phyloP scores from a whole-genome alignment of 1,139 yeast species.

The Candida gigantensis region DNA sequence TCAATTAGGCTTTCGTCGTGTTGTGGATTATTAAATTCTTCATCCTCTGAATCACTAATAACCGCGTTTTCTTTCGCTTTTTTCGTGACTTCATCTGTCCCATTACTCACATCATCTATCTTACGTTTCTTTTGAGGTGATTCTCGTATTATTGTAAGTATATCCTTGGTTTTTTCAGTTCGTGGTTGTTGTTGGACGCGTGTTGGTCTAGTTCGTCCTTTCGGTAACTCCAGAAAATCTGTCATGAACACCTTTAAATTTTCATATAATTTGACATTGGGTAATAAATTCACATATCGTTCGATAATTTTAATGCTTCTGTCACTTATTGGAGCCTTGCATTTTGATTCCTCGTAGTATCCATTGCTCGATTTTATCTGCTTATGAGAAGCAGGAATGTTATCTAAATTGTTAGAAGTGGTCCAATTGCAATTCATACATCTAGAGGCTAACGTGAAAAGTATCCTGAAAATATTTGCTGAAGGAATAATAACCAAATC shows the following conservation, averaged over 20 bases:
- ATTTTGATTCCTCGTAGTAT: slow-evolving; percentile 21
- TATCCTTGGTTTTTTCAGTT: slow-evolving; percentile 1
- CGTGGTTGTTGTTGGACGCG: too few relatives aligned
- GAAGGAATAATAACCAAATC: slow-evolving; percentile 23
- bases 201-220: background rate
- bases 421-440: slow-evolving; percentile 29
- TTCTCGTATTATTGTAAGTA: slow-evolving; percentile 8
- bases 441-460: slow-evolving; percentile 35
- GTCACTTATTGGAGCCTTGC: slow-evolving; percentile 24
- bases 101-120: background rate
- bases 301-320: slow-evolving; percentile 22
- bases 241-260: slow-evolving; percentile 7
- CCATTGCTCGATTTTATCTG: slow-evolving; percentile 21
- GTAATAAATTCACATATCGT: slow-evolving; percentile 13
- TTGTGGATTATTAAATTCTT: slow-evolving; percentile 18
- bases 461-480: slow-evolving; percentile 25
- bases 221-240: slow-evolving; percentile 9
- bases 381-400: slow-evolving; percentile 20
- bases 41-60: slow-evolving; percentile 34
- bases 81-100: slow-evolving; percentile 3
- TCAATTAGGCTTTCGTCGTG: slow-evolving; percentile 16
- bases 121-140: slow-evolving; percentile 10
- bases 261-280: slow-evolving; percentile 6
- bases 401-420: slow-evolving; percentile 17
- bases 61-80: slow-evolving; percentile 14